Evolutionary conservation across 306 rosid genomes (phyloP).

Genomic region (Medicago lupulina): DNA sequence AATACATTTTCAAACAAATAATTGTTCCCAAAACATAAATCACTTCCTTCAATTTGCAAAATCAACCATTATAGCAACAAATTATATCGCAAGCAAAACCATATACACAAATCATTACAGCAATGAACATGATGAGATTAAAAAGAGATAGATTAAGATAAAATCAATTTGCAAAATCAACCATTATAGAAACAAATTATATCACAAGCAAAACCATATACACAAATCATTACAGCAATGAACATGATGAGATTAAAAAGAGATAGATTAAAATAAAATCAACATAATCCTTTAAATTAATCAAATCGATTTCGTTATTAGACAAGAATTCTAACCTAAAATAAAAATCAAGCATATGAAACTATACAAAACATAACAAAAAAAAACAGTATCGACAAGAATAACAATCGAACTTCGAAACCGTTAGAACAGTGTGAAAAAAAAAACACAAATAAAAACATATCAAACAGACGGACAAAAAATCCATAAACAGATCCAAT

Average conservation of each 20-base stretch:
- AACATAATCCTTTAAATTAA: not conserved
- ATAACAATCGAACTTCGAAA: no score
- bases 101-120: not conserved
- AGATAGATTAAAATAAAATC: not conserved
- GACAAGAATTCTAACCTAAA: not conserved
- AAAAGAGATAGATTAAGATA: not conserved
- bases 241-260: not conserved
- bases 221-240: not conserved
- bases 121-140: not conserved
- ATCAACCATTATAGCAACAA: not conserved
- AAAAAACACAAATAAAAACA: no score
- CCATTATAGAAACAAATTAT: no score
- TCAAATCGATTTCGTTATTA: not conserved
- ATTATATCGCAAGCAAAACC: not conserved
- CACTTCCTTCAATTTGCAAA: not conserved
- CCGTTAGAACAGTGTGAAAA: no score
- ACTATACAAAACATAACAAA: no score
- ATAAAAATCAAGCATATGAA: not conserved
- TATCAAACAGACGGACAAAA: no score
- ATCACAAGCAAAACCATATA: not conserved
- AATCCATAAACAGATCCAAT: constrained; percentile 44
- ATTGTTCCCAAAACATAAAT: not conserved
- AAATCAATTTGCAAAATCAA: constrained; percentile 8
- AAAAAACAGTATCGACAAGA: no score
- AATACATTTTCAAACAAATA: not conserved